Evolutionary conservation across 208 protist genomes (phyloP).

Genomic region (Acanthamoeba culbertsoni): DNA sequence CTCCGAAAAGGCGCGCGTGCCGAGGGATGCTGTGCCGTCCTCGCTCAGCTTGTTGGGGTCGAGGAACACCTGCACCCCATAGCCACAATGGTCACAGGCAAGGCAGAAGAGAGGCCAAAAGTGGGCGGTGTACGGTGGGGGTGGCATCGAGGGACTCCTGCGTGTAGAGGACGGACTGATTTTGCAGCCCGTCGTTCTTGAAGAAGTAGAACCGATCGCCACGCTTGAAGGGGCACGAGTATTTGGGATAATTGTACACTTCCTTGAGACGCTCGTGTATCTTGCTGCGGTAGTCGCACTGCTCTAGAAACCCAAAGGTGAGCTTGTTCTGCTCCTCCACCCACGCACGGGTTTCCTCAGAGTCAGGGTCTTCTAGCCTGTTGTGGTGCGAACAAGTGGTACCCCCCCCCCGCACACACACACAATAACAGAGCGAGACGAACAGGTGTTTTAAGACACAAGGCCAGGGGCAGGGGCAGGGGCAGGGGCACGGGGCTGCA

Average conservation of each 20-base stretch:
- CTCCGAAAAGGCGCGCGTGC: constrained; percentile 39
- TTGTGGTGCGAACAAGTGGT: too few species aligned
- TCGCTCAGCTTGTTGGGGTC: constrained; percentile 68
- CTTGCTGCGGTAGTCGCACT: constrained; percentile 29
- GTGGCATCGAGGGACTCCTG: not conserved
- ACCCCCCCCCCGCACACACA: too few species aligned
- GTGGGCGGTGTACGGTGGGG: not conserved
- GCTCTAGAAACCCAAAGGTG: constrained; percentile 38
- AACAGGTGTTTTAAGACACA: too few species aligned
- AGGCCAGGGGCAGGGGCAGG: too few species aligned
- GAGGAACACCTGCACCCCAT: constrained; percentile 59
- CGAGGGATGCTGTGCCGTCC: constrained; percentile 70
- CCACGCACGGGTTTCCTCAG: constrained; percentile 33
- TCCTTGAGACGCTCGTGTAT: not conserved
- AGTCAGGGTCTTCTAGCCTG: constrained; percentile 66
- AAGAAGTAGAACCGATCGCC: constrained; percentile 69
- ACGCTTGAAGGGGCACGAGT: not conserved
- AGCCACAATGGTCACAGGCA: not conserved
- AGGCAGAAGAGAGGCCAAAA: not conserved
- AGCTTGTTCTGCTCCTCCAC: constrained; percentile 66
- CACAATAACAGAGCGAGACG: too few species aligned
- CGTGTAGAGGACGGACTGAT: constrained; percentile 73
- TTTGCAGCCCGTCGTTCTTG: constrained; percentile 72
- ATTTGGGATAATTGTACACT: constrained; percentile 62
- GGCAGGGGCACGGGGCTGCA: too few species aligned